Evolutionary conservation across 2,329 filamentous ascomycete species (phyloP).

Genomic region (Hypoxylon sp.): DNA sequence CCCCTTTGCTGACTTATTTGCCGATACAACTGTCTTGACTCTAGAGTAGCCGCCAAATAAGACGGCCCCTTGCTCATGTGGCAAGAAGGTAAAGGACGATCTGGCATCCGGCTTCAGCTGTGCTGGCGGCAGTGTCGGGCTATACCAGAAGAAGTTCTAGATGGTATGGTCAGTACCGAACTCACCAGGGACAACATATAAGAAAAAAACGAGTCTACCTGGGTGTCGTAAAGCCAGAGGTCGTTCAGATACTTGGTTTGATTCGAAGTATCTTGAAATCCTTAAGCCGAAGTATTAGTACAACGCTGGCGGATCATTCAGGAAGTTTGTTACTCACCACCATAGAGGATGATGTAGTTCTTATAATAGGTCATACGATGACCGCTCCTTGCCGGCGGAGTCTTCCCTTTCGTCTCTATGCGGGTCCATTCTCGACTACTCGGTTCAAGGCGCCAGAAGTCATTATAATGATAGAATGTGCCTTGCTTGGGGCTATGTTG

Average conservation of each 20-base stretch:
- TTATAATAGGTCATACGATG: constrained; percentile 98
- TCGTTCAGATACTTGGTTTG: constrained; percentile 94
- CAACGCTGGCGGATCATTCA: background rate
- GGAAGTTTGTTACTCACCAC: constrained; percentile 54
- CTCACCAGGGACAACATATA: background rate
- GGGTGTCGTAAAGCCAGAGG: constrained; percentile 93
- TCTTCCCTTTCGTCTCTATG: constrained; percentile 79
- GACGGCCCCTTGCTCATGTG: constrained; percentile 88
- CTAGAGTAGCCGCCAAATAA: constrained; percentile 94
- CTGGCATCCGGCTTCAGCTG: constrained; percentile 88
- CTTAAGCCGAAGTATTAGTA: constrained; percentile 34
- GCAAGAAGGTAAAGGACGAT: constrained; percentile 90
- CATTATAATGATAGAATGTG: constrained; percentile 98
- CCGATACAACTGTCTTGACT: constrained; percentile 73
- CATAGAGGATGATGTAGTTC: constrained; percentile 94
- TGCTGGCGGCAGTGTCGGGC: constrained; percentile 75
- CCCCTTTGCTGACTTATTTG: constrained; percentile 70
- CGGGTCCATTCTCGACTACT: constrained; percentile 87
- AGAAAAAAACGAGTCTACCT: constrained; percentile 31
- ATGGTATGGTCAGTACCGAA: constrained; percentile 21
- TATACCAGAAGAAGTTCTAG: constrained; percentile 83
- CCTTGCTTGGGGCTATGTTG: constrained; percentile 79
- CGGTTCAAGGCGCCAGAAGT: constrained; percentile 94
- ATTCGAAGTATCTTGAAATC: constrained; percentile 96
- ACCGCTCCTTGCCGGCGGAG: constrained; percentile 84